Percentiles rank a stretch among this genome's conserved stretches.
These are phyloP conservation scores for Starmerella bacillaris DNA, from an alignment of 805 yeast species.

Conservation along the genomic window DNA sequence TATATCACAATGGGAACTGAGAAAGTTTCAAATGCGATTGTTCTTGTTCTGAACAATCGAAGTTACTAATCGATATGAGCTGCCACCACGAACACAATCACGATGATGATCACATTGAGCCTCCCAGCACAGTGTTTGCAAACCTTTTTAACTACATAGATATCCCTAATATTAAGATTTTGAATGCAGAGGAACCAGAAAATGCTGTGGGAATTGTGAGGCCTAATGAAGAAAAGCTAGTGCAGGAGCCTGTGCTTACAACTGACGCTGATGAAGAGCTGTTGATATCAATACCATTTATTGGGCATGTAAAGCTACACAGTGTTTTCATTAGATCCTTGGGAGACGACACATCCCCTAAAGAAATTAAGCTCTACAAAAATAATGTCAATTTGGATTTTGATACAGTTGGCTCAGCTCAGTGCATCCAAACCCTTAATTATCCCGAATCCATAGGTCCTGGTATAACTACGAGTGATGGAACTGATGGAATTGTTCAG, in stretches of 20 bases:
- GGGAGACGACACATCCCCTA: conserved; percentile 49
- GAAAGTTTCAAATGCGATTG: no score
- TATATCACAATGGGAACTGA: no score
- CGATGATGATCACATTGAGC: conserved; percentile 40
- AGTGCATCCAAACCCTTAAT: conserved; percentile 34
- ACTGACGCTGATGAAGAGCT: conserved; percentile 74
- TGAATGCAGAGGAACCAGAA: conserved; percentile 41
- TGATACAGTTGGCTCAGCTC: conserved; percentile 33
- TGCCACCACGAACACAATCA: conserved; percentile 14
- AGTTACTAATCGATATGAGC: neutral
- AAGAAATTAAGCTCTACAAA: conserved; percentile 49
- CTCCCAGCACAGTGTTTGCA: conserved; percentile 55
- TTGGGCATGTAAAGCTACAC: conserved; percentile 53
- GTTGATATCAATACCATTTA: conserved; percentile 62
- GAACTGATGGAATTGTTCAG: conserved; percentile 44
- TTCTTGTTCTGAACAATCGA: no score
- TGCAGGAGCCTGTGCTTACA: conserved; percentile 29
- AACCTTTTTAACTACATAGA: conserved; percentile 41
- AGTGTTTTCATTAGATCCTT: conserved; percentile 54
- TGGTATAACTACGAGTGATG: conserved; percentile 22
- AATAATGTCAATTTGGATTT: conserved; percentile 59
- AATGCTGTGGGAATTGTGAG: conserved; percentile 40
- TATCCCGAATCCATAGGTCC: conserved; percentile 41
- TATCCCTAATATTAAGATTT: conserved; percentile 38
- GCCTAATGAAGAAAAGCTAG: conserved; percentile 31